Conservation (phyloP, 169 alveolate species). For the Eimeria praecox region DNA sequence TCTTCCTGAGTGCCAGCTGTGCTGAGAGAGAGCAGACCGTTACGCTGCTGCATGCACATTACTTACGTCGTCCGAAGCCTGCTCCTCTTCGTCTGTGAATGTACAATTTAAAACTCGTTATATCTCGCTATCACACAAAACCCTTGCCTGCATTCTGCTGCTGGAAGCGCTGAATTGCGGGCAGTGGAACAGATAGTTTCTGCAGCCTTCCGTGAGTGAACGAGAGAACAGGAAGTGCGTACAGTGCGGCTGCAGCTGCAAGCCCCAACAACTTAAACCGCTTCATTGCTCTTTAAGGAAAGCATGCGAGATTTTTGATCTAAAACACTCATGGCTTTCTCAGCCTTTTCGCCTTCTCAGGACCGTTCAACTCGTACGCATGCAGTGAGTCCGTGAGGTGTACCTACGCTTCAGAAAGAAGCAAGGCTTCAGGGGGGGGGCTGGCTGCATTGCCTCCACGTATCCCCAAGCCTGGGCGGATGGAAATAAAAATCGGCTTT, state of each 20-base stretch:
- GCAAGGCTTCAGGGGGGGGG: too few species aligned
- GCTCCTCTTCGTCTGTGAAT: conserved; percentile 36
- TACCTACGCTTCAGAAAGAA: not conserved
- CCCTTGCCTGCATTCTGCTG: conserved; percentile 62
- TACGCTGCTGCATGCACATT: not conserved
- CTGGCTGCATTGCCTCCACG: too few species aligned
- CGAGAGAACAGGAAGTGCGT: not conserved
- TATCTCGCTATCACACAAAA: not conserved
- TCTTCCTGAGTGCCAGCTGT: not conserved
- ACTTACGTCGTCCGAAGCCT: conserved; percentile 29
- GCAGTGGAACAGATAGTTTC: not conserved
- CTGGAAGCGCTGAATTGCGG: conserved; percentile 8
- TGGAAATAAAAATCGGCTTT: too few species aligned
- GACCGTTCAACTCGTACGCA: not conserved
- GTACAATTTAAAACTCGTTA: not conserved
- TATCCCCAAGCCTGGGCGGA: too few species aligned
- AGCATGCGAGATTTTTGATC: not conserved
- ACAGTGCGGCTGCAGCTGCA: not conserved
- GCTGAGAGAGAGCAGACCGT: not conserved
- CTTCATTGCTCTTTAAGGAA: not conserved
- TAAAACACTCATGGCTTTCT: not conserved
- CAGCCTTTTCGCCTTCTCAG: not conserved
- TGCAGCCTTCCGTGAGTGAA: not conserved
- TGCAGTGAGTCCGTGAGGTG: not conserved
- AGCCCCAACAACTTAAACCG: conserved; percentile 3